Percentiles rank a stretch among this genome's conserved stretches.
phyloP scores from a whole-genome alignment of 352 stramenopile genomes.

The Globisporangium heterothallicum region DNA sequence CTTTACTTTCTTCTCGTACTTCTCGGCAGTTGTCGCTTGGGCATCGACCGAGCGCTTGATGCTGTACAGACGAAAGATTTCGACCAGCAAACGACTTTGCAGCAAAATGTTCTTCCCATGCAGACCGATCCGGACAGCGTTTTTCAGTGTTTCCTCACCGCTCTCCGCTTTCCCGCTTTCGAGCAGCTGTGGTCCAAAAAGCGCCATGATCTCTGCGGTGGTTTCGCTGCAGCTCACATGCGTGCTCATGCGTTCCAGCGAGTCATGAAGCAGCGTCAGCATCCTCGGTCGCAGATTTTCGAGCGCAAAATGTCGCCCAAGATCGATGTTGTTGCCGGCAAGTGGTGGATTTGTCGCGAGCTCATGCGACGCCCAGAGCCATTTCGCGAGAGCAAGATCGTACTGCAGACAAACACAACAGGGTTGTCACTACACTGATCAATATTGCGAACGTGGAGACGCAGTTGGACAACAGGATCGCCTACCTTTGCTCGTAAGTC shows the following conservation, averaged over 20 bases:
- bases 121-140: slow-evolving; percentile 40
- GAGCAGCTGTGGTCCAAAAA: slow-evolving; percentile 56
- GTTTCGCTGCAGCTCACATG: slow-evolving; percentile 49
- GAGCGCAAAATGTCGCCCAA: slow-evolving; percentile 24
- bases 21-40: slow-evolving; percentile 38
- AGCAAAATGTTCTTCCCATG: slow-evolving; percentile 69
- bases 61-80: slow-evolving; percentile 50
- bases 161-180: slow-evolving; percentile 28
- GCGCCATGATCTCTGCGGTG: slow-evolving; percentile 60
- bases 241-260: slow-evolving; percentile 36
- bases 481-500: slow-evolving; percentile 56
- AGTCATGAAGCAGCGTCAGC: slow-evolving; percentile 38
- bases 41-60: slow-evolving; percentile 29
- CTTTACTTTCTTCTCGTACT: slow-evolving; percentile 66
- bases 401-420: slow-evolving; percentile 30
- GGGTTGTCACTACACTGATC: slow-evolving; percentile 1
- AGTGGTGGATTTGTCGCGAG: slow-evolving; percentile 8
- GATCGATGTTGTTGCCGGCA: slow-evolving; percentile 1
- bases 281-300: slow-evolving; percentile 42
- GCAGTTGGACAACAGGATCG: not conserved
- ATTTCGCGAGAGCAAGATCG: slow-evolving; percentile 63
- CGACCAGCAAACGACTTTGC: slow-evolving; percentile 52
- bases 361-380: slow-evolving; percentile 62
- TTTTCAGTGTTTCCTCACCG: slow-evolving; percentile 60
- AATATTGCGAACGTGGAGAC: too few relatives aligned